These are phyloP conservation scores for Fraxinus xanthoxyloides DNA, from an alignment of 305 asterid genomes.

Conservation along the genomic window DNA sequence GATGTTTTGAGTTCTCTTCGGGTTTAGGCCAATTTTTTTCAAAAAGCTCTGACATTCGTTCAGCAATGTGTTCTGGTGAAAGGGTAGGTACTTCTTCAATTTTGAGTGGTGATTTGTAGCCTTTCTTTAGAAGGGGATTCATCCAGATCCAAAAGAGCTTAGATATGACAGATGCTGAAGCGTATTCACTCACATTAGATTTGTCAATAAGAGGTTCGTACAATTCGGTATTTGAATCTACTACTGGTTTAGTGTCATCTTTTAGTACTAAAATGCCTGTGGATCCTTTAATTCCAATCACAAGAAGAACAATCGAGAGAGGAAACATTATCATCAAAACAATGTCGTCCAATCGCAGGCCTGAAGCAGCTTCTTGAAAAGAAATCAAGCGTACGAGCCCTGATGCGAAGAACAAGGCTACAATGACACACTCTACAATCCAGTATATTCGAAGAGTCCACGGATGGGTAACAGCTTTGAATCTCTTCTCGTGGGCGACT, in stretches of 20 bases:
- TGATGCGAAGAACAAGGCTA: constrained; percentile 48
- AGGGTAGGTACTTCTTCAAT: constrained; percentile 76
- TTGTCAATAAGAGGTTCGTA: constrained; percentile 44
- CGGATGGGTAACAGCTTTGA: constrained; percentile 57
- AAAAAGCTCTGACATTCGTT: constrained; percentile 56
- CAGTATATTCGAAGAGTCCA: constrained; percentile 60
- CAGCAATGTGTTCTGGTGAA: constrained; percentile 74
- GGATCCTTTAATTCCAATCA: constrained; percentile 53
- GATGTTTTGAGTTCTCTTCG: constrained; percentile 69
- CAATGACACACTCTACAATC: constrained; percentile 46
- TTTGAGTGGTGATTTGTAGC: constrained; percentile 60
- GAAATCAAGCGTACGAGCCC: constrained; percentile 48
- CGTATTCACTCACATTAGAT: constrained; percentile 56
- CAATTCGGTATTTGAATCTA: constrained; percentile 25
- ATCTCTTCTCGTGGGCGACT: constrained; percentile 65
- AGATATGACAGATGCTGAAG: constrained; percentile 72
- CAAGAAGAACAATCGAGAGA: constrained; percentile 41
- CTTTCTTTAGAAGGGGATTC: constrained; percentile 75
- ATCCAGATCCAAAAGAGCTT: constrained; percentile 84
- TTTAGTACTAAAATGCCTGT: constrained; percentile 46
- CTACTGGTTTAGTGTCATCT: constrained; percentile 30
- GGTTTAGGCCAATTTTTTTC: constrained; percentile 80
- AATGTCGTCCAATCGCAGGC: constrained; percentile 55
- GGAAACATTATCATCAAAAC: constrained; percentile 42
- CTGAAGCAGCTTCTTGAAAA: constrained; percentile 33